These are phyloP conservation scores for Phoma sp. DNA, from an alignment of 2,329 filamentous ascomycete genomes.

Conservation along the genomic window DNA sequence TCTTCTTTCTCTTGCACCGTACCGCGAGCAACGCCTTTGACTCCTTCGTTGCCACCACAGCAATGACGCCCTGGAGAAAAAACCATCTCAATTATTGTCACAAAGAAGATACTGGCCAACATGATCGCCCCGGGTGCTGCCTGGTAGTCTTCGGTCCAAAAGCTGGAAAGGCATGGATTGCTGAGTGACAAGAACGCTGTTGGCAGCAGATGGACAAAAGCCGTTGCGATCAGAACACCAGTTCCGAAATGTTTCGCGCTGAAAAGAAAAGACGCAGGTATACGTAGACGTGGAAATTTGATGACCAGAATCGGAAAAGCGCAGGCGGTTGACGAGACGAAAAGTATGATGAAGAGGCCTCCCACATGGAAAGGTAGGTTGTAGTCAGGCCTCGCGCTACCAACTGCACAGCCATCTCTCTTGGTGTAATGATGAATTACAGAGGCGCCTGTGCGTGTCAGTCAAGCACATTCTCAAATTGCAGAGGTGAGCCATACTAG, in stretches of 20 bases:
- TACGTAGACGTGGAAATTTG: conserved; percentile 64
- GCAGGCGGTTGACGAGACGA: conserved; percentile 55
- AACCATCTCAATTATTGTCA: conserved; percentile 67
- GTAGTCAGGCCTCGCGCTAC: conserved; percentile 32
- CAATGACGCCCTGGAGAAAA: conserved; percentile 63
- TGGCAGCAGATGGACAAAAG: conserved; percentile 76
- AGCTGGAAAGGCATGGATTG: conserved; percentile 59
- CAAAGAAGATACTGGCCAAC: conserved; percentile 64
- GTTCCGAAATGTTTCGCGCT: conserved; percentile 67
- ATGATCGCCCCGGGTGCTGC: conserved; percentile 68
- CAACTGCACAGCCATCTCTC: conserved; percentile 31
- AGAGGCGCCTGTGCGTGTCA: conserved; percentile 9
- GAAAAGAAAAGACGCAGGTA: conserved; percentile 65
- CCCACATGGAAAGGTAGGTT: conserved; percentile 39
- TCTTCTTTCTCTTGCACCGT: conserved; percentile 14
- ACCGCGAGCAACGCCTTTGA: conserved; percentile 28
- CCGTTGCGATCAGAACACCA: conserved; percentile 80
- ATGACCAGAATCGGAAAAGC: conserved; percentile 66
- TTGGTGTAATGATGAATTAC: conserved; percentile 18
- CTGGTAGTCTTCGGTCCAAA: conserved; percentile 64
- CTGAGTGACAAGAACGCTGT: conserved; percentile 60
- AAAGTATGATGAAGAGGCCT: conserved; percentile 43
- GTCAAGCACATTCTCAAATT: background rate
- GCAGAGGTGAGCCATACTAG: conserved; percentile 15
- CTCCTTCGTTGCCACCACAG: conserved; percentile 58